Evolutionary conservation across 345 rosid genomes (phyloP).

Genomic region (Salix caprea): DNA sequence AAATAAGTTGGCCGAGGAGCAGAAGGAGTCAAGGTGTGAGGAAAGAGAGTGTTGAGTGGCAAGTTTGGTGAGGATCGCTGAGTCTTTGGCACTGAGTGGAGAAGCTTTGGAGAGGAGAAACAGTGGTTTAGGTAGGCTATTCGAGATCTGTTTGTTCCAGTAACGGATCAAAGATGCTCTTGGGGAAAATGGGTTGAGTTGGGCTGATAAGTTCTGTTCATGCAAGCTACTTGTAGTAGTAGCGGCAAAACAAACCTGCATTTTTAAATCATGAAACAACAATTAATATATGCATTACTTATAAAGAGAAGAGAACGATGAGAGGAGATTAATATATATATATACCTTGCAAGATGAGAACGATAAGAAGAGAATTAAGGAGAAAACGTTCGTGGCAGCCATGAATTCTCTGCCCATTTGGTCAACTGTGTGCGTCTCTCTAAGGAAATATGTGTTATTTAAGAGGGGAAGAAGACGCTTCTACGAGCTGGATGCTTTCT

Average conservation of each 20-base stretch:
- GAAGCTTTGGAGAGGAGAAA: constrained; percentile 34
- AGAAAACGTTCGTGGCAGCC: not conserved
- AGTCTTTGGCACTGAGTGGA: constrained; percentile 22
- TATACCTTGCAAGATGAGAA: constrained; percentile 11
- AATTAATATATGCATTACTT: no score
- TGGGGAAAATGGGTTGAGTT: constrained; percentile 20
- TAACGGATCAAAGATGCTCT: constrained; percentile 25
- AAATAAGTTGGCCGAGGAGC: constrained; percentile 21
- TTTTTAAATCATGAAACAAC: not conserved
- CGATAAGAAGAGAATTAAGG: constrained; percentile 2
- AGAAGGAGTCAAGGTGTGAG: constrained; percentile 17
- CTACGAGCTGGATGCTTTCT: not conserved
- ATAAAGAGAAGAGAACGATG: not conserved
- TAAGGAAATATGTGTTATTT: no score
- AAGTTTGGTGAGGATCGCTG: constrained; percentile 25
- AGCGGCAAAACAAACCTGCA: constrained; percentile 1
- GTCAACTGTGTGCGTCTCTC: not conserved
- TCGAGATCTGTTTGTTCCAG: constrained; percentile 28
- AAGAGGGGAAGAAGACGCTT: not conserved
- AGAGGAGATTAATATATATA: not conserved
- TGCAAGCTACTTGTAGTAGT: not conserved
- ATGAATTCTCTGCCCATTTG: not conserved
- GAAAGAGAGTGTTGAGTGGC: constrained; percentile 25
- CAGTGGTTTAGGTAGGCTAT: constrained; percentile 17
- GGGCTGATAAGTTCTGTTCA: not conserved